phyloP scores from a whole-genome alignment of 768 basidiomycete species.

The Udeniomyces megalosporus region DNA sequence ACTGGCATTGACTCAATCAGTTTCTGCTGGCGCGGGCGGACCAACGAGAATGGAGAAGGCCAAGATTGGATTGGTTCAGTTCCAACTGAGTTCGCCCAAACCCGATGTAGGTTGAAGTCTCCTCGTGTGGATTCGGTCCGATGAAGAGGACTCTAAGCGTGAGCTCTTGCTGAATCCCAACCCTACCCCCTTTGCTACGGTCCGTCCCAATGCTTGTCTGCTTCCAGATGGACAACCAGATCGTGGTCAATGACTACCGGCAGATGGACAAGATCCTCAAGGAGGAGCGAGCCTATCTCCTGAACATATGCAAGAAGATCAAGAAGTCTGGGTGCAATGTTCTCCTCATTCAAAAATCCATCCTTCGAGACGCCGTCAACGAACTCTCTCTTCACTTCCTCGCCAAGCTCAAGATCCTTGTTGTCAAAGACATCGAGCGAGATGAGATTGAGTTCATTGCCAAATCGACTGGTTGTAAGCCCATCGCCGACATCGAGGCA shows the following conservation, averaged over 20 bases:
- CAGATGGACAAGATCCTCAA: slow-evolving; percentile 99
- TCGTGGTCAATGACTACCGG: slow-evolving; percentile 96
- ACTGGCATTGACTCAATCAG: slow-evolving; percentile 92
- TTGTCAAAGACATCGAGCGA: slow-evolving; percentile 91
- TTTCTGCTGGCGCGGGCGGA: slow-evolving; percentile 74
- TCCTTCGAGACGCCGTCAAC: slow-evolving; percentile 96
- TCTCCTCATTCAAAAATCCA: slow-evolving; percentile 95
- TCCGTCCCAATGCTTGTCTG: background rate
- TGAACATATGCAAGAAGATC: slow-evolving; percentile 97
- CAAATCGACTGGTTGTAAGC: slow-evolving; percentile 87
- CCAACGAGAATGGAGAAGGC: slow-evolving; percentile 94
- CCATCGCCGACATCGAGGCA: slow-evolving; percentile 89
- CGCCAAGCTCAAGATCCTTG: slow-evolving; percentile 87
- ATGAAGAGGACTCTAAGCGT: too few relatives aligned
- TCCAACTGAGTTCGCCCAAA: slow-evolving; percentile 93
- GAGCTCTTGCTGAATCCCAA: background rate
- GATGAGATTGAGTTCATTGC: slow-evolving; percentile 97
- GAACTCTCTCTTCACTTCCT: slow-evolving; percentile 95
- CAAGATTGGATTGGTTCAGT: slow-evolving; percentile 94
- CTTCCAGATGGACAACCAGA: slow-evolving; percentile 93
- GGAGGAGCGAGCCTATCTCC: slow-evolving; percentile 91
- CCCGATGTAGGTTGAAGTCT: slow-evolving; percentile 55
- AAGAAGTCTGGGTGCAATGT: slow-evolving; percentile 99
- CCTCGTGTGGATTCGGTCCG: background rate
- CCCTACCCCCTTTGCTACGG: background rate